A percentile compares a stretch with the other conserved stretches of the same genome.
Conservation (phyloP, 768 basidiomycete genomes). For the Lactifluus subvellereus region DNA sequence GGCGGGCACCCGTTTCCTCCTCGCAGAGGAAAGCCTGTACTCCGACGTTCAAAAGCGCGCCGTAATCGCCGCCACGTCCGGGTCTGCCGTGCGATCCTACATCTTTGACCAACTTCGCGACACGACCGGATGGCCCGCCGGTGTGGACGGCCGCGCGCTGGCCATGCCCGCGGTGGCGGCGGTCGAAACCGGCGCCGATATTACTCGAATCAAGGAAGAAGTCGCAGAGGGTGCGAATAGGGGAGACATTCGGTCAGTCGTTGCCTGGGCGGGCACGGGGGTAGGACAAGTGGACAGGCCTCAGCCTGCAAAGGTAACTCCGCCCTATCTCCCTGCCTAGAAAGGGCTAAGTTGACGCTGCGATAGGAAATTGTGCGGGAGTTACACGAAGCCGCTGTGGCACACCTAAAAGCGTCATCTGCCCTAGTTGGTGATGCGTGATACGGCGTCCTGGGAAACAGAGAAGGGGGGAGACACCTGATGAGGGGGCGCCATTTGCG, state of each 20-base stretch:
- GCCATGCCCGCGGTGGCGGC: constrained; percentile 34
- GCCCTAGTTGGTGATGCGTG: constrained; percentile 7
- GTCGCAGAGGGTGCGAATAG: constrained; percentile 26
- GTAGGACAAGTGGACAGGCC: constrained; percentile 30
- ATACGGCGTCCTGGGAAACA: constrained; percentile 14
- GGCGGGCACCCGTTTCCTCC: constrained; percentile 69
- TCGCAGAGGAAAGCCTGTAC: constrained; percentile 54
- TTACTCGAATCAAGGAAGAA: constrained; percentile 15
- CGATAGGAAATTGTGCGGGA: constrained; percentile 28
- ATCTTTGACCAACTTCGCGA: constrained; percentile 33
- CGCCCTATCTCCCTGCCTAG: neutral
- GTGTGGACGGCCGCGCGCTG: constrained; percentile 37
- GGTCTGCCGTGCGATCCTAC: constrained; percentile 31
- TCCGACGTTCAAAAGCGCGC: constrained; percentile 31
- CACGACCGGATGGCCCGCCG: constrained; percentile 32
- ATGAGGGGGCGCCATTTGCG: neutral
- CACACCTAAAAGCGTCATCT: constrained; percentile 23
- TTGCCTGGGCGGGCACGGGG: constrained; percentile 36
- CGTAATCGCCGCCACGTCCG: constrained; percentile 28
- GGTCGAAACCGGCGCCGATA: constrained; percentile 14
- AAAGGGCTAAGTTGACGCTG: constrained; percentile 2
- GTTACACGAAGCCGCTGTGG: constrained; percentile 26
- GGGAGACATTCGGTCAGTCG: constrained; percentile 27
- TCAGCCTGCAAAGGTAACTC: constrained; percentile 28
- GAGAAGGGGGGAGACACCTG: neutral